phyloP scores from a whole-genome alignment of 2,329 filamentous ascomycete species.

The Teratosphaeria epicoccoides region DNA sequence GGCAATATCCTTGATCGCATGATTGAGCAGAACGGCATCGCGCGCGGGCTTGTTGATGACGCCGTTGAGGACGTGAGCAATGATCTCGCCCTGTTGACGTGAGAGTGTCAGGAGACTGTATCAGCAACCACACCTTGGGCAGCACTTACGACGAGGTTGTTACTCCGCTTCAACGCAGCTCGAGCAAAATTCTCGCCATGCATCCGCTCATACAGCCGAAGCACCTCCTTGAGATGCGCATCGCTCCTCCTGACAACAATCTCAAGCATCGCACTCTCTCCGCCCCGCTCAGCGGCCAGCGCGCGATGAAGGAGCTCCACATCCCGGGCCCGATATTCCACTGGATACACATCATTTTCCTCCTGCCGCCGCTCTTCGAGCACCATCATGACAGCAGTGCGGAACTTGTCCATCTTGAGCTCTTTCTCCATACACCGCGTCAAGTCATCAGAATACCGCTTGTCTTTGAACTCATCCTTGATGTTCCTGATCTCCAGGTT shows the following conservation, averaged over 20 bases:
- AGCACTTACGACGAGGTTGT: conserved; percentile 75
- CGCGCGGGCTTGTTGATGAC: conserved; percentile 92
- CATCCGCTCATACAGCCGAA: conserved; percentile 62
- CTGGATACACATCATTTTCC: conserved; percentile 52
- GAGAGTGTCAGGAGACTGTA: background rate
- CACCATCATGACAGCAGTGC: conserved; percentile 71
- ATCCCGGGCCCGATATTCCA: conserved; percentile 54
- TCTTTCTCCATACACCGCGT: conserved; percentile 82
- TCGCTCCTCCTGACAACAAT: conserved; percentile 76
- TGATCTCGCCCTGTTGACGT: conserved; percentile 69
- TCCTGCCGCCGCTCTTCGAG: conserved; percentile 78
- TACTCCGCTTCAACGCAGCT: conserved; percentile 77
- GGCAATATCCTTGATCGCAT: conserved; percentile 58
- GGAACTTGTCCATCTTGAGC: conserved; percentile 92
- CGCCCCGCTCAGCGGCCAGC: conserved; percentile 60
- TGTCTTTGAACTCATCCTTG: conserved; percentile 81
- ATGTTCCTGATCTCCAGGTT: conserved; percentile 82
- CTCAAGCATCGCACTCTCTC: conserved; percentile 76
- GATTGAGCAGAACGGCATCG: conserved; percentile 80
- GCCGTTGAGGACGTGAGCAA: conserved; percentile 91
- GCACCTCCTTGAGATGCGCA: conserved; percentile 66
- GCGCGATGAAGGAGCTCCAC: conserved; percentile 62
- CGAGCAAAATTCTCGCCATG: conserved; percentile 75
- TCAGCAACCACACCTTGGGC: background rate
- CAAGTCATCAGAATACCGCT: conserved; percentile 76